These are phyloP conservation scores for Cryptosporidium sp. DNA, from an alignment of 169 alveolate species.

Conservation along the genomic window DNA sequence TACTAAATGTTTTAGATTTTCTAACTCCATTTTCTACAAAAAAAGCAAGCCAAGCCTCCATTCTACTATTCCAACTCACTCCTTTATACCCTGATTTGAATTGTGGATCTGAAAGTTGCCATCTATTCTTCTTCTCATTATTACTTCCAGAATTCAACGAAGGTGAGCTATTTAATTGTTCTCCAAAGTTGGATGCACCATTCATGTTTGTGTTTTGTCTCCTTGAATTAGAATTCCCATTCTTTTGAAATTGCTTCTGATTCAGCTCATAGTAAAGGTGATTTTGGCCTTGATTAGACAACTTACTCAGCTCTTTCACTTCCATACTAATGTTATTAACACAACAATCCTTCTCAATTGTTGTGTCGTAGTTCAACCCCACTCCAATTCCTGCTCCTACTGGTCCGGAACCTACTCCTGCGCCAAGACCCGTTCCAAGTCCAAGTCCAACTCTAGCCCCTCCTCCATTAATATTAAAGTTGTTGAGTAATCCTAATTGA, in stretches of 20 bases:
- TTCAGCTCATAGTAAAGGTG: background rate
- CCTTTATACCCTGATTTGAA: slow-evolving; percentile 70
- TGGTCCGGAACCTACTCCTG: background rate
- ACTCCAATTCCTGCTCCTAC: background rate
- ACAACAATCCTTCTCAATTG: background rate
- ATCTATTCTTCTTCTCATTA: slow-evolving; percentile 46
- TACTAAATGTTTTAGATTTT: slow-evolving; percentile 64
- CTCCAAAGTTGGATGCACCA: background rate
- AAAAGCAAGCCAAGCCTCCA: slow-evolving; percentile 75
- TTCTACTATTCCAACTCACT: slow-evolving; percentile 71
- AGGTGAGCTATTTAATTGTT: background rate
- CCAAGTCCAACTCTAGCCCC: background rate
- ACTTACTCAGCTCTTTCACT: background rate
- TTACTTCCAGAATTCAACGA: slow-evolving; percentile 1
- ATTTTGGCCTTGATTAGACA: background rate
- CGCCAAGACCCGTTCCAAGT: background rate
- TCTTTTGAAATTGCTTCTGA: background rate
- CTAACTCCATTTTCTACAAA: slow-evolving; percentile 64
- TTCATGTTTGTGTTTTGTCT: background rate
- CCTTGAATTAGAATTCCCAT: background rate
- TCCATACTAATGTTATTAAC: background rate
- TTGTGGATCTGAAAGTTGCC: slow-evolving; percentile 71
- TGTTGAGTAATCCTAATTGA: background rate
- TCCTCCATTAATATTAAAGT: background rate
- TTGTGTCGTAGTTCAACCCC: background rate